Percentiles rank a stretch among this genome's conserved stretches.
These are phyloP conservation scores for Populus hybrid DNA, from an alignment of 441 rosid species.

Conservation along the genomic window DNA sequence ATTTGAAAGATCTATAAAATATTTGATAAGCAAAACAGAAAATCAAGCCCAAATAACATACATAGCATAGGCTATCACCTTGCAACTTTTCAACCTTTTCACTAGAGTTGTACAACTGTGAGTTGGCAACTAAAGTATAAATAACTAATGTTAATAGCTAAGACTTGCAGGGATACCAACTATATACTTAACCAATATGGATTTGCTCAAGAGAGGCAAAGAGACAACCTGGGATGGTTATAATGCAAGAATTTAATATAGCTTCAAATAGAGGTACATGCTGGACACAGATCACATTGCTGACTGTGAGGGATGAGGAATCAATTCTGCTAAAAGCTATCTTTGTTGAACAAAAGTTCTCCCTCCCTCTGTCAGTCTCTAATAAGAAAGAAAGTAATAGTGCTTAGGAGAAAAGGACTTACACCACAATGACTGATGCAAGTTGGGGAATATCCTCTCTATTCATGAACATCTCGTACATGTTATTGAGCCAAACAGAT, in stretches of 20 bases:
- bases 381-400: constrained; percentile 1
- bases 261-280: not conserved
- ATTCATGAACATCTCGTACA: constrained; percentile 42
- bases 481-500: constrained; percentile 76
- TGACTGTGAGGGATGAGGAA: not conserved
- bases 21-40: not conserved
- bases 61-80: not conserved
- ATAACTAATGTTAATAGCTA: not conserved
- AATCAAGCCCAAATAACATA: not conserved
- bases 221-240: not conserved
- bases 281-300: not conserved
- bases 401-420: constrained; percentile 33
- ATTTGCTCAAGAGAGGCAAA: not conserved
- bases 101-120: not conserved
- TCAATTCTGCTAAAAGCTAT: not conserved
- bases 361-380: not conserved
- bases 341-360: not conserved
- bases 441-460: constrained; percentile 83
- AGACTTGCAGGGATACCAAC: not conserved
- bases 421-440: constrained; percentile 83
- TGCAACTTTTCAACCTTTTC: not conserved
- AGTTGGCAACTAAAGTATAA: not conserved
- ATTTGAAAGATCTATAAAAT: not conserved
- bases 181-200: not conserved
- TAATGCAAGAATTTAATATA: not conserved